Conservation (phyloP, 306 rosid genomes). For the Sechiopsis laciniata region DNA sequence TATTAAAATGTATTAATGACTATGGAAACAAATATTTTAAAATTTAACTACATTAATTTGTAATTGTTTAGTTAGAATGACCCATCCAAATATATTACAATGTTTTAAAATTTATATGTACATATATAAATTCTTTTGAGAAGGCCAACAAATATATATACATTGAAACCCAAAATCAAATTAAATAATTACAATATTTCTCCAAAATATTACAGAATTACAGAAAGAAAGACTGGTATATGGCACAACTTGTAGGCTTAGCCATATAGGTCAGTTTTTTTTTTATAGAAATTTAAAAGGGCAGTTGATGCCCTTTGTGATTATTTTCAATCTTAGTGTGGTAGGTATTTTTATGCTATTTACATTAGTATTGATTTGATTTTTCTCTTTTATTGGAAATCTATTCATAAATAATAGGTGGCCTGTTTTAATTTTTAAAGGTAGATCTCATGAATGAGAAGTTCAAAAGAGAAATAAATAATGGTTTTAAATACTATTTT, state of each 20-base stretch:
- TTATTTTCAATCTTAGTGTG: not conserved
- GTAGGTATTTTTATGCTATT: not conserved
- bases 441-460: not conserved
- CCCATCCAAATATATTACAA: no score
- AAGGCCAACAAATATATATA: no score
- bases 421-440: not conserved
- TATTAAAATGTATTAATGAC: no score
- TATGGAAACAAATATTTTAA: no score
- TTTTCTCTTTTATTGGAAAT: constrained; percentile 4
- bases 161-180: not conserved
- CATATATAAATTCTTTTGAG: no score
- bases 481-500: not conserved
- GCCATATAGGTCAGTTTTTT: constrained; percentile 1
- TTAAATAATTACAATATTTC: not conserved
- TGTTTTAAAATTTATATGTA: no score
- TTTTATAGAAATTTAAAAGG: no score
- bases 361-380: constrained; percentile 7
- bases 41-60: no score
- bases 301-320: not conserved
- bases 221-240: not conserved
- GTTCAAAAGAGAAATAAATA: not conserved
- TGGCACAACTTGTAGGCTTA: not conserved
- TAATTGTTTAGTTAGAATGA: no score
- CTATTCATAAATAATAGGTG: not conserved
- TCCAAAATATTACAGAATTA: not conserved